Percentiles rank a stretch among this genome's conserved stretches.
Evolutionary conservation across 2,329 filamentous ascomycete genomes (phyloP).

Genomic region (Stachybotrys elegans): DNA sequence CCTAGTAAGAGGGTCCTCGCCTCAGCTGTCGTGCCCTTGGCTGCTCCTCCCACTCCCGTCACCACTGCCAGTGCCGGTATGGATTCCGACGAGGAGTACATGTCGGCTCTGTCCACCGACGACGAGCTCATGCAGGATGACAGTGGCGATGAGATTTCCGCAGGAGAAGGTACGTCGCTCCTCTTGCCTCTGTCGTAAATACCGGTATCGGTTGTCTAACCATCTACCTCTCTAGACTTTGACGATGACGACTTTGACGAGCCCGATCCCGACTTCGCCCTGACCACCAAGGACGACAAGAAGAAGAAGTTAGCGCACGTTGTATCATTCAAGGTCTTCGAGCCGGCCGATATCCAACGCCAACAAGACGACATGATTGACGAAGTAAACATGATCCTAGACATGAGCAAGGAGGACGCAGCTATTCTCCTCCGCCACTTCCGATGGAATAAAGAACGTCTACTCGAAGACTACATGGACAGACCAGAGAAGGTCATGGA

Average conservation of each 20-base stretch:
- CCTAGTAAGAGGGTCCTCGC: slow-evolving; percentile 52
- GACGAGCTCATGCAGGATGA: slow-evolving; percentile 71
- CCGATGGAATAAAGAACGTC: slow-evolving; percentile 91
- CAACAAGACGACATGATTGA: slow-evolving; percentile 83
- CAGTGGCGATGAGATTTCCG: slow-evolving; percentile 66
- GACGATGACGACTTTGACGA: slow-evolving; percentile 53
- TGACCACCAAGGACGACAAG: slow-evolving; percentile 57
- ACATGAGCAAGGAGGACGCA: slow-evolving; percentile 81
- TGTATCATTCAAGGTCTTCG: slow-evolving; percentile 77
- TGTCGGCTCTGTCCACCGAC: slow-evolving; percentile 74
- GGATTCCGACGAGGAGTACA: slow-evolving; percentile 95
- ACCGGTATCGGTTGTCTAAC: no score
- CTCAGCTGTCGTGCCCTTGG: slow-evolving; percentile 40
- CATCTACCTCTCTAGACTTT: slow-evolving; percentile 44
- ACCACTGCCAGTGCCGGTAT: slow-evolving; percentile 59
- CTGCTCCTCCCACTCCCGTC: slow-evolving; percentile 53
- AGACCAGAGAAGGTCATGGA: slow-evolving; percentile 73
- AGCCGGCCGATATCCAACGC: slow-evolving; percentile 72
- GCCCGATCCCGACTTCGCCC: slow-evolving; percentile 49
- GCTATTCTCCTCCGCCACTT: slow-evolving; percentile 86
- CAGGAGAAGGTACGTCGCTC: slow-evolving; percentile 39
- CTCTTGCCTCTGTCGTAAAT: no score
- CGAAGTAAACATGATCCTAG: slow-evolving; percentile 87
- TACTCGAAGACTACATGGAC: slow-evolving; percentile 98
- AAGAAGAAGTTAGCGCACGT: slow-evolving; percentile 74